These are phyloP conservation scores for Neurospora sp. DNA, from an alignment of 495 filamentous ascomycete genomes.

Conservation along the genomic window DNA sequence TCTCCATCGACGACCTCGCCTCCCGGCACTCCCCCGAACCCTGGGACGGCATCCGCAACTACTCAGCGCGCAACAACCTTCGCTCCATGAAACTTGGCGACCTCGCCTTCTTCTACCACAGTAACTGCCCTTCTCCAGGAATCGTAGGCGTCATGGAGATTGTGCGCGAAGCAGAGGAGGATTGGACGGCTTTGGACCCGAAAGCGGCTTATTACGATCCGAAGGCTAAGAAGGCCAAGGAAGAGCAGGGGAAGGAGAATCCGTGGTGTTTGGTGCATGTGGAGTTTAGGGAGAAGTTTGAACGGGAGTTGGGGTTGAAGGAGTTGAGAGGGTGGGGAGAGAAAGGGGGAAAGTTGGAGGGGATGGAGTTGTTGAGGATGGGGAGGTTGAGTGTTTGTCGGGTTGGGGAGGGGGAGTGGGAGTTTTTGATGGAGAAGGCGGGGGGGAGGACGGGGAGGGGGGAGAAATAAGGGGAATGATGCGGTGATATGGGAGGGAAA, in stretches of 20 bases:
- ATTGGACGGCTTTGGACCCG: constrained; percentile 74
- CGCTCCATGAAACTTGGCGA: constrained; percentile 86
- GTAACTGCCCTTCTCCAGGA: constrained; percentile 83
- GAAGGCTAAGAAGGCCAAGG: constrained; percentile 55
- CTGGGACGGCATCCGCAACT: constrained; percentile 64
- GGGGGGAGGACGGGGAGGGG: constrained; percentile 21
- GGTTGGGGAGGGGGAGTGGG: constrained; percentile 66
- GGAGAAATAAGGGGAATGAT: neutral
- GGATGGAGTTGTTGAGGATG: constrained; percentile 76
- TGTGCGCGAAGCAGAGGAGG: constrained; percentile 67
- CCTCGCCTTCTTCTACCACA: constrained; percentile 93
- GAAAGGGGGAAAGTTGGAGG: constrained; percentile 55
- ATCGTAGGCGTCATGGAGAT: constrained; percentile 94
- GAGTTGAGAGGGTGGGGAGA: constrained; percentile 55
- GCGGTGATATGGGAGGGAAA: constrained; percentile 27
- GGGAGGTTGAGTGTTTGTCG: constrained; percentile 73
- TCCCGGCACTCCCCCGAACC: constrained; percentile 62
- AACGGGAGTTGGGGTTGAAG: constrained; percentile 57
- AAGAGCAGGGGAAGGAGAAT: neutral
- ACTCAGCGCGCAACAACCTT: constrained; percentile 78
- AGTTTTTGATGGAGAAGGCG: constrained; percentile 57
- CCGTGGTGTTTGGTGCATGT: constrained; percentile 89
- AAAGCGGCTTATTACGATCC: constrained; percentile 75
- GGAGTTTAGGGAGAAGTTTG: constrained; percentile 70
- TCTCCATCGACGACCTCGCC: constrained; percentile 87